phyloP scores from a whole-genome alignment of 1,284 basidiomycete species.

The Fomitopsis pinicola region DNA sequence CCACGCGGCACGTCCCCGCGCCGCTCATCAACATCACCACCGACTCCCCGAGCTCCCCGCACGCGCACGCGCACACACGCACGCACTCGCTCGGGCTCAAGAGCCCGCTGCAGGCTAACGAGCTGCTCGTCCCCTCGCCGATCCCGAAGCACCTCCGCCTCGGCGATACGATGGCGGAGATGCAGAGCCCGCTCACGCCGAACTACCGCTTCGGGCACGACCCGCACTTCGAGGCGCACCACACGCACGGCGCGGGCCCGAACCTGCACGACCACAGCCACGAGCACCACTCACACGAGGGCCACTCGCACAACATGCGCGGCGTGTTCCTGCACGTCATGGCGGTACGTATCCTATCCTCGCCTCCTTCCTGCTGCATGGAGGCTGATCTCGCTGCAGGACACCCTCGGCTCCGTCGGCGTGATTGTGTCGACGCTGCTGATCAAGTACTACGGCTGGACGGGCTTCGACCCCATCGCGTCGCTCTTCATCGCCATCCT shows the following conservation, averaged over 20 bases:
- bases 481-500: constrained; percentile 95
- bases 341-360: constrained; percentile 49
- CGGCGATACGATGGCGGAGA: constrained; percentile 1
- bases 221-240: constrained; percentile 53
- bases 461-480: constrained; percentile 98
- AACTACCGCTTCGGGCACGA: constrained; percentile 59
- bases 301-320: constrained; percentile 98
- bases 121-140: constrained; percentile 1
- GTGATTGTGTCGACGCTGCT: constrained; percentile 97
- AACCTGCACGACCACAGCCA: constrained; percentile 54
- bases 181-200: constrained; percentile 39
- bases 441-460: constrained; percentile 98
- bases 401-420: constrained; percentile 92
- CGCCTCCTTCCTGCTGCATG: neutral
- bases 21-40: constrained; percentile 1
- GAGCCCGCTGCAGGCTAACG: neutral
- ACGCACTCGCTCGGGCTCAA: neutral
- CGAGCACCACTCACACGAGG: constrained; percentile 59
- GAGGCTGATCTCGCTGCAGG: constrained; percentile 38
- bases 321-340: constrained; percentile 96
- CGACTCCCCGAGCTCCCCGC: neutral
- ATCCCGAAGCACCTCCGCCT: constrained; percentile 8
- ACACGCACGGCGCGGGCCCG: constrained; percentile 33
- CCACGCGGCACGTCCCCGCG: constrained; percentile 2
- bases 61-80: constrained; percentile 1